Evolutionary conservation across 139 green algal species (phyloP), one percentile per base, ranked within the genome.

Genomic region (Tetraselmis chui): DNA sequence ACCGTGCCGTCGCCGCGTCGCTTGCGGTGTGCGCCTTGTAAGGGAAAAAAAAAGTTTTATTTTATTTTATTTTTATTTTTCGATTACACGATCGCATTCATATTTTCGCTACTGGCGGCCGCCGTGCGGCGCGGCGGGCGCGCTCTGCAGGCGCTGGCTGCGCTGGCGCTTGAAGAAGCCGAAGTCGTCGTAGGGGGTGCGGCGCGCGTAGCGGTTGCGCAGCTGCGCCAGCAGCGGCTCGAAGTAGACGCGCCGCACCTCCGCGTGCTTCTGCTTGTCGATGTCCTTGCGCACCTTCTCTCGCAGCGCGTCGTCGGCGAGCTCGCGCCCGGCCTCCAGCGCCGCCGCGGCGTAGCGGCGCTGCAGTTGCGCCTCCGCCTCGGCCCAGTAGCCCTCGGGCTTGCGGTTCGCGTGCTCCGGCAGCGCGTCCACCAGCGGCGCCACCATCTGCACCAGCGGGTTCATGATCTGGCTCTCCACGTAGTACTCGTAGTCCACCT

Each of bases 391-490:
- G 45, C 45, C 45, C 45, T 5, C 11, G 28, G 77, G 30, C 28
- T 31, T 80, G n/a, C n/a, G n/a, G n/a, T n/a, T n/a, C 1, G 1
- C 22, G 78, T 77, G 79, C 22, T 78, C 82, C 1, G 78, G 31
- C 23, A 86, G 32, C 22, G 45, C 1, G 30, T 86, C 83, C 0
- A 83, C 2, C 1, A 84, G 45, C 1, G 80, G 29, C 2, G 28
- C 26, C 23, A 79, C 81, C 0, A 86, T 18, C 78, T 86, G 83
- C 23, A 74, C 0, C 18, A 83, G 29, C 0, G 83, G 83, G 27
- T 83, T 84, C 75, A 86, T 83, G 45, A 86, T 79, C 32, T 86
- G 83, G 30, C 83, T 79, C 0, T 28, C 76, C 24, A 86, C 81
- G 83, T 86, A 86, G 29, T 79, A 82, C 11, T 79, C 1, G 59